phyloP scores from a whole-genome alignment of 495 filamentous ascomycete genomes.

The Penicillium mononematosum region DNA sequence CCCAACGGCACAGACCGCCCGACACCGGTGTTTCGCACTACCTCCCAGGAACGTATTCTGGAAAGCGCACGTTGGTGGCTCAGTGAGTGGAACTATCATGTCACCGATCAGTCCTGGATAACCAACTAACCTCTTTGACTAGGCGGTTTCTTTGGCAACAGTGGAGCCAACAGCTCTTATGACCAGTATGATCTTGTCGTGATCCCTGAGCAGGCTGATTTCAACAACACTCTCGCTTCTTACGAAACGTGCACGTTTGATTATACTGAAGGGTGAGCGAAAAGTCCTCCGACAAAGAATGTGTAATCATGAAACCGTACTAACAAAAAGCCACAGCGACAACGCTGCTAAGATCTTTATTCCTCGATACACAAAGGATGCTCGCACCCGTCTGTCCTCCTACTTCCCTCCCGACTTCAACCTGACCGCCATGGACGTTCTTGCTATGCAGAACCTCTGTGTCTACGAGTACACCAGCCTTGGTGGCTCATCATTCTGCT shows the following conservation, averaged over 20 bases:
- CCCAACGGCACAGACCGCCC: conserved; percentile 44
- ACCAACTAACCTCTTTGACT: conserved; percentile 8
- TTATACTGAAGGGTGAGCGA: conserved; percentile 23
- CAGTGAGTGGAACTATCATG: conserved; percentile 24
- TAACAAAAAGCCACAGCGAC: conserved; percentile 18
- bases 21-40: conserved; percentile 51
- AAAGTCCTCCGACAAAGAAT: not conserved
- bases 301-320: not conserved
- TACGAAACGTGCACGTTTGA: conserved; percentile 39
- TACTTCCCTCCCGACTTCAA: conserved; percentile 43
- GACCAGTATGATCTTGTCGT: conserved; percentile 46
- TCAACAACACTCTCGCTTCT: conserved; percentile 52
- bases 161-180: conserved; percentile 39
- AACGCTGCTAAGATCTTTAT: conserved; percentile 26
- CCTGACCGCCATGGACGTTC: conserved; percentile 50
- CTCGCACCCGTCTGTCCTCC: conserved; percentile 25
- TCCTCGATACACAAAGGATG: conserved; percentile 25
- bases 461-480: conserved; percentile 34
- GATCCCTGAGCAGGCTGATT: conserved; percentile 45
- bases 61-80: conserved; percentile 48
- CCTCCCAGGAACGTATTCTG: conserved; percentile 48
- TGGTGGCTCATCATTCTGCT: conserved; percentile 45
- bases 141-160: conserved; percentile 43
- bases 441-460: conserved; percentile 51
- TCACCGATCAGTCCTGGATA: not conserved